phyloP scores from a whole-genome alignment of 2,329 filamentous ascomycete species.

The Pseudogymnoascus sp. region DNA sequence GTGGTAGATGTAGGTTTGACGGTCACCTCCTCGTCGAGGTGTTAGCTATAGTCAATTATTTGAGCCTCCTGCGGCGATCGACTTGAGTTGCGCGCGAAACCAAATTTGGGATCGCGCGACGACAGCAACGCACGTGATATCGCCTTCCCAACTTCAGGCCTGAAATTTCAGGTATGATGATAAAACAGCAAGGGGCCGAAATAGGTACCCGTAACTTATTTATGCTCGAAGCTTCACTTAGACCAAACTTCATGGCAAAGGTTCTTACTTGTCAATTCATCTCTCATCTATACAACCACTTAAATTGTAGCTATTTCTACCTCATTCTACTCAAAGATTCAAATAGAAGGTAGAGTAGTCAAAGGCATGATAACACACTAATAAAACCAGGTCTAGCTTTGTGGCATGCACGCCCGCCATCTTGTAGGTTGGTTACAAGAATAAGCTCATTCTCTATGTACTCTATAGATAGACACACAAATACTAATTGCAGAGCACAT shows the following conservation, averaged over 20 bases:
- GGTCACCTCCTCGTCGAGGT: slow-evolving; percentile 6
- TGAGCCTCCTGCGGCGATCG: slow-evolving; percentile 3
- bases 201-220: neutral
- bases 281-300: neutral
- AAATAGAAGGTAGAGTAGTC: neutral
- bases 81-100: neutral
- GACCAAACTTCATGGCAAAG: neutral
- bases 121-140: neutral
- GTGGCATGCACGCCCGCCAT: neutral
- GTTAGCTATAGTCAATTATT: neutral
- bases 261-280: neutral
- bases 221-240: neutral
- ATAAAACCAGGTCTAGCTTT: neutral
- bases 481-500: slow-evolving; percentile 39
- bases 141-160: neutral
- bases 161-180: neutral
- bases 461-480: neutral
- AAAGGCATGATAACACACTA: neutral
- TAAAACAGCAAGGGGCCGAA: neutral
- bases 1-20: neutral
- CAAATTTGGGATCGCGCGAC: neutral
- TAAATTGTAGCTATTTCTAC: neutral
- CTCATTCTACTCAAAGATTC: neutral
- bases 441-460: neutral
- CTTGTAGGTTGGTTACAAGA: neutral